Conservation (phyloP, 2,329 filamentous ascomycete genomes). For the Aciculosporium take region DNA sequence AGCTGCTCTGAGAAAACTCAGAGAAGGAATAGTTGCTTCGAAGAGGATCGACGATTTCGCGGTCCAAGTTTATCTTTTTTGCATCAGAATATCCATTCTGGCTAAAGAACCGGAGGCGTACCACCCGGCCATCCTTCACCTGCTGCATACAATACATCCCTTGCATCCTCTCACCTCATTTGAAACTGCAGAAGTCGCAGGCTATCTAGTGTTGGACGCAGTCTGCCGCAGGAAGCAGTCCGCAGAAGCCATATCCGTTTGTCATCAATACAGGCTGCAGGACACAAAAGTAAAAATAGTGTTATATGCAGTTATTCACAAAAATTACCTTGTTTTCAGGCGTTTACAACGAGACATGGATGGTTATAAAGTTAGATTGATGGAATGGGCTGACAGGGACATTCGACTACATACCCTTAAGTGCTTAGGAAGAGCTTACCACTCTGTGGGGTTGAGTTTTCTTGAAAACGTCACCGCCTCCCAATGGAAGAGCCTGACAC, state of each 20-base stretch:
- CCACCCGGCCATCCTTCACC: conserved; percentile 68
- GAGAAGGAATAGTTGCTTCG: conserved; percentile 75
- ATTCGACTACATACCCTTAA: conserved; percentile 68
- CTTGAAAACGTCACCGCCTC: conserved; percentile 55
- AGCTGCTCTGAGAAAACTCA: conserved; percentile 75
- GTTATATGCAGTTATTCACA: conserved; percentile 57
- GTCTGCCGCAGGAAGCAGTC: conserved; percentile 72
- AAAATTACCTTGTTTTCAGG: conserved; percentile 74
- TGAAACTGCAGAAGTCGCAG: conserved; percentile 65
- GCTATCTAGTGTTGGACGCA: conserved; percentile 74
- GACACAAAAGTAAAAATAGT: conserved; percentile 57
- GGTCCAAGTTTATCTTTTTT: conserved; percentile 82
- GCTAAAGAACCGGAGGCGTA: conserved; percentile 77
- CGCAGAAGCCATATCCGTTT: conserved; percentile 55
- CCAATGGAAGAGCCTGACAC: conserved; percentile 57
- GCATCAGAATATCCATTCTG: conserved; percentile 70
- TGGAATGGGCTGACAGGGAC: conserved; percentile 68
- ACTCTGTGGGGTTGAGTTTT: conserved; percentile 53
- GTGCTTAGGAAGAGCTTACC: conserved; percentile 70
- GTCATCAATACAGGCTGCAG: conserved; percentile 43
- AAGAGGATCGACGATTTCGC: conserved; percentile 67
- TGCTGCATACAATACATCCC: conserved; percentile 58
- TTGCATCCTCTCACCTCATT: conserved; percentile 51
- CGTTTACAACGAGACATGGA: conserved; percentile 58
- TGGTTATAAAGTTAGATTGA: conserved; percentile 62